These are phyloP conservation scores for Wickerhamiella lipophila DNA, from an alignment of 805 yeast genomes.

Conservation along the genomic window DNA sequence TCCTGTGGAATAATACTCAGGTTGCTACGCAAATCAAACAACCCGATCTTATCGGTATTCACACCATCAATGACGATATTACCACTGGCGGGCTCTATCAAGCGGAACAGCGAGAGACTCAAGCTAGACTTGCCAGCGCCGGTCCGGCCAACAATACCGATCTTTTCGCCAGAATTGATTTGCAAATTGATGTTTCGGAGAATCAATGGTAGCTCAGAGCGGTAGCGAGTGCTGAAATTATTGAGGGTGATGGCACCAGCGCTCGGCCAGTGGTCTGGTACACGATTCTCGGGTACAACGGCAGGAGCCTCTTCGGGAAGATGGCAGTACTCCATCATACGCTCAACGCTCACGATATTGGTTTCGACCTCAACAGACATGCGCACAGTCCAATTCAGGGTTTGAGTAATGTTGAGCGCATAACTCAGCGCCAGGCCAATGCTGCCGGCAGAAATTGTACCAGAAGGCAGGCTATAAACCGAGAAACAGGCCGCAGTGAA, in stretches of 20 bases:
- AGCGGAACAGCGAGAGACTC: slow-evolving; percentile 57
- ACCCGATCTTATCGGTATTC: slow-evolving; percentile 54
- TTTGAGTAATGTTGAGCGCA: slow-evolving; percentile 83
- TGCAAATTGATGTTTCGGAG: slow-evolving; percentile 52
- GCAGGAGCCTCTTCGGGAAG: slow-evolving; percentile 74
- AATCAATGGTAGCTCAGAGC: slow-evolving; percentile 69
- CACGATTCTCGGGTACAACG: slow-evolving; percentile 45
- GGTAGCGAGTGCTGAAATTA: slow-evolving; percentile 70
- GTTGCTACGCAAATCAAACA: slow-evolving; percentile 61
- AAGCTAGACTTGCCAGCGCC: slow-evolving; percentile 91
- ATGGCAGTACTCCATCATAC: slow-evolving; percentile 78
- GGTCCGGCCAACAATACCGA: slow-evolving; percentile 94
- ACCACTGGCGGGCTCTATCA: slow-evolving; percentile 64
- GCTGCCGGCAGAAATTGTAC: slow-evolving; percentile 71
- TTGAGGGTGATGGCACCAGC: slow-evolving; percentile 54
- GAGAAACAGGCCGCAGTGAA: slow-evolving; percentile 75
- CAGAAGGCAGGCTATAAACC: slow-evolving; percentile 53
- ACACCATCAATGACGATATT: slow-evolving; percentile 58
- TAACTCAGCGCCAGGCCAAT: slow-evolving; percentile 91
- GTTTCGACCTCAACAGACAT: slow-evolving; percentile 98
- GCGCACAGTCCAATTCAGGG: slow-evolving; percentile 94
- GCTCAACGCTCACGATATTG: slow-evolving; percentile 90
- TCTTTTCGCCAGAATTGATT: slow-evolving; percentile 64
- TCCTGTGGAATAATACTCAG: slow-evolving; percentile 88
- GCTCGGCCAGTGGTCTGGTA: slow-evolving; percentile 53